A percentile compares a stretch with the other conserved stretches of the same genome.
These are phyloP conservation scores for Noccaea bulbosa DNA, from an alignment of 345 rosid species.

Conservation along the genomic window DNA sequence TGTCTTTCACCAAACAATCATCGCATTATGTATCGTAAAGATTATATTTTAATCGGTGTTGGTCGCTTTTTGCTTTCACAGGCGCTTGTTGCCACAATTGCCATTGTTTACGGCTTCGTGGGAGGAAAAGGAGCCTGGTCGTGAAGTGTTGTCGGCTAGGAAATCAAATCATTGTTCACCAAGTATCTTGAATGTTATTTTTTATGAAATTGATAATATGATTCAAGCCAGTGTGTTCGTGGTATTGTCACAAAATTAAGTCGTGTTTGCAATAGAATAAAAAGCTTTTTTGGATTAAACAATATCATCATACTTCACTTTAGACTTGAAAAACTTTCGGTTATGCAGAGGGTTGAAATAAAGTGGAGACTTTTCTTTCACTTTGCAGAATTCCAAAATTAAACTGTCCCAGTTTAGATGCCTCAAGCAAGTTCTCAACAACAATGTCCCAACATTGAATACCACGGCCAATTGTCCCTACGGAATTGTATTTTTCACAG, in stretches of 20 bases:
- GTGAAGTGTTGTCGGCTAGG: background rate
- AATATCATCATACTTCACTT: too few relatives aligned
- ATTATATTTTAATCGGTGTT: background rate
- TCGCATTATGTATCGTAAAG: background rate
- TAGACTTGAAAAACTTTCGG: too few relatives aligned
- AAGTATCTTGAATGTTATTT: background rate
- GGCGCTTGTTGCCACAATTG: slow-evolving; percentile 38
- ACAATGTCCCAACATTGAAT: too few relatives aligned
- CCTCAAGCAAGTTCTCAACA: too few relatives aligned
- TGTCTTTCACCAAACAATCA: slow-evolving; percentile 15
- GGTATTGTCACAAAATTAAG: background rate
- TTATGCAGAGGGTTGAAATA: too few relatives aligned
- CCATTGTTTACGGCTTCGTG: slow-evolving; percentile 25
- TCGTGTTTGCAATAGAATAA: background rate
- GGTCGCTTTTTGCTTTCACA: background rate
- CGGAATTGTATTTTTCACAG: too few relatives aligned
- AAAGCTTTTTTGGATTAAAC: too few relatives aligned
- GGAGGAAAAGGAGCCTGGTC: slow-evolving; percentile 36
- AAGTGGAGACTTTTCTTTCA: too few relatives aligned
- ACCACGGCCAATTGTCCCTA: too few relatives aligned
- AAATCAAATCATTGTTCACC: background rate
- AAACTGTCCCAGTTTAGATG: too few relatives aligned
- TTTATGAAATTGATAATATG: background rate
- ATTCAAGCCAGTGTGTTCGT: background rate
- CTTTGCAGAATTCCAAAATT: too few relatives aligned